A percentile compares a stretch with the other conserved stretches of the same genome.
Conservation (phyloP, 306 rosid genomes). For the Cyclanthera cordifolia region DNA sequence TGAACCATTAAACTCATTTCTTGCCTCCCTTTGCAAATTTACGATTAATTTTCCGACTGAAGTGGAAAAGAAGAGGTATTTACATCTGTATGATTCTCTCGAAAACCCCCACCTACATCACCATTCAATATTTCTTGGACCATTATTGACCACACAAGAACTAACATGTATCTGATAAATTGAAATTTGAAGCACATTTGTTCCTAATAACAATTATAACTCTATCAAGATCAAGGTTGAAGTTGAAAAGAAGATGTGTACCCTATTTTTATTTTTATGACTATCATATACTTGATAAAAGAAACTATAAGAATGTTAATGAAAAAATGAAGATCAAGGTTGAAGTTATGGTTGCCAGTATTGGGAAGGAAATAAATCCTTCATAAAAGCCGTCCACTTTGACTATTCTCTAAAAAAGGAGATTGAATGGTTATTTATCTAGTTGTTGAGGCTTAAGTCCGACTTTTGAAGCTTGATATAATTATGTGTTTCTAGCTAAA, state of each 20-base stretch:
- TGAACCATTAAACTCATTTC: conserved; percentile 88
- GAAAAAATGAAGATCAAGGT: background rate
- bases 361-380: no score
- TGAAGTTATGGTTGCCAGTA: no score
- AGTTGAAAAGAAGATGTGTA: background rate
- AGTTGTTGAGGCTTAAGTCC: no score
- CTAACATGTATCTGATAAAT: background rate
- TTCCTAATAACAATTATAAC: background rate
- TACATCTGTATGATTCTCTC: conserved; percentile 5
- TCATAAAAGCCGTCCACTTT: no score
- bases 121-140: no score
- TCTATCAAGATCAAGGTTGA: background rate
- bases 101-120: no score
- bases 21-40: conserved; percentile 95
- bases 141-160: background rate
- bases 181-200: background rate
- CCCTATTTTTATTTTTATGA: background rate
- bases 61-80: conserved; percentile 70
- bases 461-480: no score
- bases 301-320: background rate
- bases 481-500: no score
- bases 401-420: no score
- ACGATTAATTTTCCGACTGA: conserved; percentile 84
- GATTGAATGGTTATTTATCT: no score
- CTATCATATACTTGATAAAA: background rate